Evolutionary conservation across 2,329 filamentous ascomycete genomes (phyloP).

Genomic region (Lecanicillium sp.): DNA sequence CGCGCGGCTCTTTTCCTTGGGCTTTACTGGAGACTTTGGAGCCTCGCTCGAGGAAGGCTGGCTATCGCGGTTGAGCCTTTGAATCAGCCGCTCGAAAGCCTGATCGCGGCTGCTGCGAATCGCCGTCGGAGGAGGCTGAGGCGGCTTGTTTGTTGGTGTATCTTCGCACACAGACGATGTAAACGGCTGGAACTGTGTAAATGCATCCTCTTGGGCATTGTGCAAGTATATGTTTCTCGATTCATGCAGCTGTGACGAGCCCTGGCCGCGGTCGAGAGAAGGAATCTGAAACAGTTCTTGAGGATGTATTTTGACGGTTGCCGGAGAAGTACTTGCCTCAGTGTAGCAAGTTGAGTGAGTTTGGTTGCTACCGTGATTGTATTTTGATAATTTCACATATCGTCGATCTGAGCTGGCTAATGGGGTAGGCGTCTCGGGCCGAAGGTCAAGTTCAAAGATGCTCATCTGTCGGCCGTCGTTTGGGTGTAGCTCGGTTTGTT

Average conservation of each 20-base stretch:
- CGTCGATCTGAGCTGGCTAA: not conserved
- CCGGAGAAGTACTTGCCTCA: not conserved
- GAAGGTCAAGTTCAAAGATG: conserved; percentile 3
- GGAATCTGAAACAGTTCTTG: not conserved
- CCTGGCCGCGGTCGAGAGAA: not conserved
- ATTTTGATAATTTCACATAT: not conserved
- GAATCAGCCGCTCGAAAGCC: conserved; percentile 8
- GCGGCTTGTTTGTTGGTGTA: not conserved
- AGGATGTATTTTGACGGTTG: not conserved
- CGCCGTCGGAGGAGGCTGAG: conserved; percentile 1
- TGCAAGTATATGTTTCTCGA: not conserved
- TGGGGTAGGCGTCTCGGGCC: conserved; percentile 3
- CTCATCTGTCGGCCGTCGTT: conserved; percentile 7
- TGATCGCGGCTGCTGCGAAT: conserved; percentile 4
- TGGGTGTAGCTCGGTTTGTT: conserved; percentile 3
- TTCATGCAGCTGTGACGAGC: not conserved
- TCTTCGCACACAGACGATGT: not conserved
- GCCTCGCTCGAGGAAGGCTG: not conserved
- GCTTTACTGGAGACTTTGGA: not conserved
- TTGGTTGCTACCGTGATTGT: not conserved
- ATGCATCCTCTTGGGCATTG: not conserved
- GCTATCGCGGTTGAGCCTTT: conserved; percentile 3
- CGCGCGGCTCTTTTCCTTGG: not conserved
- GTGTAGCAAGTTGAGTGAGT: not conserved
- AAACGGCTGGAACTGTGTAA: not conserved